Percentiles rank a stretch among this genome's conserved stretches.
These are phyloP conservation scores for Geotrichum citri-aurantii DNA, from an alignment of 1,139 yeast genomes.

Conservation along the genomic window DNA sequence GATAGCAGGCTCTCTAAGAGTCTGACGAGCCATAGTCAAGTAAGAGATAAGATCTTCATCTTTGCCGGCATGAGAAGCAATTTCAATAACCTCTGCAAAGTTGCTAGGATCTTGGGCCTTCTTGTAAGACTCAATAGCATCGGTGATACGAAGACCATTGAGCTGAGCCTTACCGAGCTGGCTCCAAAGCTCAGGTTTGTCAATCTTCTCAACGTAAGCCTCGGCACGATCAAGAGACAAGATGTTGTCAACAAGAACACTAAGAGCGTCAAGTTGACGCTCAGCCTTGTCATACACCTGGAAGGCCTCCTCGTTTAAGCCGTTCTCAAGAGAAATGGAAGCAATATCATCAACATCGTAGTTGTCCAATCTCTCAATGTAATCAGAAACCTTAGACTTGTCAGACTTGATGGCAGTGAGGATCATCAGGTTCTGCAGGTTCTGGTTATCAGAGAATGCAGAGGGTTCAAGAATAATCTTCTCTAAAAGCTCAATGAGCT, in stretches of 20 bases:
- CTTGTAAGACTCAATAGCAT: conserved; percentile 77
- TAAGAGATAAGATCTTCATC: conserved; percentile 87
- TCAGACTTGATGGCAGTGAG: conserved; percentile 96
- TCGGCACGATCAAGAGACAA: conserved; percentile 95
- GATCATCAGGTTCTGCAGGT: conserved; percentile 85
- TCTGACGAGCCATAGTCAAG: conserved; percentile 89
- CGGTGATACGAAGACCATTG: conserved; percentile 87
- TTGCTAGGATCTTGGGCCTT: conserved; percentile 89
- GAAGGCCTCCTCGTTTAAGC: conserved; percentile 88
- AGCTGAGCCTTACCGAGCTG: conserved; percentile 95
- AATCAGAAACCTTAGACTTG: conserved; percentile 72
- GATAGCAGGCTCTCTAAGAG: conserved; percentile 83
- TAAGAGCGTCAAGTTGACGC: conserved; percentile 72
- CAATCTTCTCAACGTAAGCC: conserved; percentile 84
- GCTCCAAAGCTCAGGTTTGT: conserved; percentile 84
- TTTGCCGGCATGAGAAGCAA: conserved; percentile 93
- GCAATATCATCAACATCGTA: conserved; percentile 95
- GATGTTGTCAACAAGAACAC: conserved; percentile 85
- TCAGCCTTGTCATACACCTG: conserved; percentile 86
- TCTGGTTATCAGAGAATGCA: conserved; percentile 91
- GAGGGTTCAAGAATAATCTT: conserved; percentile 96
- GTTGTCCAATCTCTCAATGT: conserved; percentile 84
- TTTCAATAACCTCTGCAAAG: conserved; percentile 87
- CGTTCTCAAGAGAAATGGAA: conserved; percentile 82
- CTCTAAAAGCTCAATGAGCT: conserved; percentile 83